Conservation (phyloP, 2,329 filamentous ascomycete genomes). For the Fusarium sororula region DNA sequence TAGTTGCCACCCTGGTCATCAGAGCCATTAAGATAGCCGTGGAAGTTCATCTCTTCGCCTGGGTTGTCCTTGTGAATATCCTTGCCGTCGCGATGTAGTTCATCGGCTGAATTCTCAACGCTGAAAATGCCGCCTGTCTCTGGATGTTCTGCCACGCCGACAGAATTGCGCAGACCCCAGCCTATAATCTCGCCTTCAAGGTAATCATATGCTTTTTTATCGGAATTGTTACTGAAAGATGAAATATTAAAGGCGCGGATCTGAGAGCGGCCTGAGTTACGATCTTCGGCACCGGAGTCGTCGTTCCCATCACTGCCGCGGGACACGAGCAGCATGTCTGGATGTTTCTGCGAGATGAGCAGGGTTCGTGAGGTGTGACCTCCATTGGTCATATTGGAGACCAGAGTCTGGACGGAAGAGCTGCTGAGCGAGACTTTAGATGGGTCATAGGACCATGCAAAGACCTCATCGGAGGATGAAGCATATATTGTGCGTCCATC, state of each 20-base stretch:
- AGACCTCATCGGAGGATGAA: conserved; percentile 69
- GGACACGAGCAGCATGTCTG: conserved; percentile 70
- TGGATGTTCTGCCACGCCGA: conserved; percentile 72
- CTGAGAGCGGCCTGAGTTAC: conserved; percentile 68
- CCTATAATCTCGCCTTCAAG: conserved; percentile 60
- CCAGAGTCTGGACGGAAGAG: conserved; percentile 57
- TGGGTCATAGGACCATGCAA: conserved; percentile 71
- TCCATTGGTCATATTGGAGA: conserved; percentile 69
- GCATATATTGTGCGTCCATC: conserved; percentile 65
- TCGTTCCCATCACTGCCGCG: conserved; percentile 72
- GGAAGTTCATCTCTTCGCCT: conserved; percentile 78
- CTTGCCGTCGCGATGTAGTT: conserved; percentile 64
- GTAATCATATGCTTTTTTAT: conserved; percentile 54
- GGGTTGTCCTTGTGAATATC: conserved; percentile 76
- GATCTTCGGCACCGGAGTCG: conserved; percentile 62
- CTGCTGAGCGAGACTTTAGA: conserved; percentile 54
- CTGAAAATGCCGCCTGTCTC: conserved; percentile 63
- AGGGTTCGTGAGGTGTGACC: conserved; percentile 76
- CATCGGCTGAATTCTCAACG: conserved; percentile 77
- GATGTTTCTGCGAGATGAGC: conserved; percentile 64
- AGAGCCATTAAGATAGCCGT: conserved; percentile 63
- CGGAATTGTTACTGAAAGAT: conserved; percentile 32
- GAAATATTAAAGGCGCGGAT: conserved; percentile 66
- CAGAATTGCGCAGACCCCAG: conserved; percentile 78
- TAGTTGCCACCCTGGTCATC: conserved; percentile 63